These are phyloP conservation scores for Microbotryum intermedium DNA, from an alignment of 1,284 basidiomycete species.

Conservation along the genomic window DNA sequence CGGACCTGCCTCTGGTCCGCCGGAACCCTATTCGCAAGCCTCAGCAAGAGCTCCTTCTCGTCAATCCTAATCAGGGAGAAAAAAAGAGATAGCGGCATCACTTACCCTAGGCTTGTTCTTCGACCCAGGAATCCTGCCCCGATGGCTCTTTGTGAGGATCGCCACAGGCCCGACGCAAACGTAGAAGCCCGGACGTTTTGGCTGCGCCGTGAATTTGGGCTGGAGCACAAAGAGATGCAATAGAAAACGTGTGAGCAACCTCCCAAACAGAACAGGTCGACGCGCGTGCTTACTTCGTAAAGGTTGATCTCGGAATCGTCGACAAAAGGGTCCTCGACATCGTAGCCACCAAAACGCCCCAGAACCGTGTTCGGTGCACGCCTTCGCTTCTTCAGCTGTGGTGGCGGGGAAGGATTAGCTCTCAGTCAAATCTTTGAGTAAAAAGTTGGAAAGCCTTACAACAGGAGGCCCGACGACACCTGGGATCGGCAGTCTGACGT, in stretches of 20 bases:
- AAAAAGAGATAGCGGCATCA: too few relatives aligned
- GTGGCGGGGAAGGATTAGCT: neutral
- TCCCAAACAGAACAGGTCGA: neutral
- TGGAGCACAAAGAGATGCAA: neutral
- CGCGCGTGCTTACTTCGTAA: conserved; percentile 58
- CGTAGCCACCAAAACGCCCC: conserved; percentile 52
- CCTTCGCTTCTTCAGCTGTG: conserved; percentile 51
- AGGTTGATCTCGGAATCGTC: conserved; percentile 90
- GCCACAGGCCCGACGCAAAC: conserved; percentile 68
- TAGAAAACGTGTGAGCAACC: neutral
- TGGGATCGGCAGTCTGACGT: conserved; percentile 18
- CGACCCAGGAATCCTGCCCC: conserved; percentile 19
- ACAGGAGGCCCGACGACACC: conserved; percentile 14
- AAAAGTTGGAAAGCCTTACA: conserved; percentile 8
- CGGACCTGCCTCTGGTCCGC: too few relatives aligned
- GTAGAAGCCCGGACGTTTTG: conserved; percentile 24
- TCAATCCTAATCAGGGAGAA: too few relatives aligned
- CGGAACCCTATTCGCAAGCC: too few relatives aligned
- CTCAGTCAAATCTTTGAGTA: neutral
- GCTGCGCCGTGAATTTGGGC: conserved; percentile 17
- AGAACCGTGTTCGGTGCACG: conserved; percentile 26
- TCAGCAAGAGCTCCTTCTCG: too few relatives aligned
- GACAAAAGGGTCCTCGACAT: conserved; percentile 86
- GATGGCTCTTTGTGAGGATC: conserved; percentile 40
- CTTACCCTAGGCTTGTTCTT: conserved; percentile 27